Base-by-base conservation (phyloP, 108 stramenopile genomes). In the Poteriospumella lacustris region DNA sequence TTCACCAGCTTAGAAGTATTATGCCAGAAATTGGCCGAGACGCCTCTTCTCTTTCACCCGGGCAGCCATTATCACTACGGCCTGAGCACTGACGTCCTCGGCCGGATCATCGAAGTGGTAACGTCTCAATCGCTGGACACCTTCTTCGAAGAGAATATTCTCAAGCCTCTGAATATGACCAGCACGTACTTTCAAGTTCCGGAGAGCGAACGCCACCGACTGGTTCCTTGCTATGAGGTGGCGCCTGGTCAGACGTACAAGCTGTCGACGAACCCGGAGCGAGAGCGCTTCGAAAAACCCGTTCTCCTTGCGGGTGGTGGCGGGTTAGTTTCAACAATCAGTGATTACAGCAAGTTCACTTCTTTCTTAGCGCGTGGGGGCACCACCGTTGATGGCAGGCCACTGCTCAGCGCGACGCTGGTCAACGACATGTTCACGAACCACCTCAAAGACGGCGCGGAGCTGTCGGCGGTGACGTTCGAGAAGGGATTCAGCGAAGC, bases 261-360 rank as follows among this genome's bases (percentile, higher is more conserved):
- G 33, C 33, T 33, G 36, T 73, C 70, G 3, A 42, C 70, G 9
- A 15, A 44, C 42, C 9, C 43, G 36, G 70, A 73, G 47, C 43
- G 70, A 42, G 41, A 73, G 5, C 43, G 70, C 28, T 15, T 42
- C 5, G 40, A 26, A 5, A 9, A 3, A 28, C 70, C 12, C 12
- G 31, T 33, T 5, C 42, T 76, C 5, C 24, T 59, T 44, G 24
- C 76, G 56, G 80, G 56, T 3, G 80, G 80, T 59, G 52, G 58
- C 12, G 80, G 80, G 24, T 72, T 80, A 26, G 76, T 80, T 3
- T 80, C 80, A 1, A 80, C 80, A 5, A 31, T 80, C 0, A 38
- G 43, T 15, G 80, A 80, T 44, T 80, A 76, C 36, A 41, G 68
- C n/a, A 29, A 40, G 0, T 80, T 80, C 59, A 43, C 47, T 0